Evolutionary conservation across 495 filamentous ascomycete species (phyloP), one percentile per base, ranked within the genome.

Genomic region (Penicillium cosmopolitanum): DNA sequence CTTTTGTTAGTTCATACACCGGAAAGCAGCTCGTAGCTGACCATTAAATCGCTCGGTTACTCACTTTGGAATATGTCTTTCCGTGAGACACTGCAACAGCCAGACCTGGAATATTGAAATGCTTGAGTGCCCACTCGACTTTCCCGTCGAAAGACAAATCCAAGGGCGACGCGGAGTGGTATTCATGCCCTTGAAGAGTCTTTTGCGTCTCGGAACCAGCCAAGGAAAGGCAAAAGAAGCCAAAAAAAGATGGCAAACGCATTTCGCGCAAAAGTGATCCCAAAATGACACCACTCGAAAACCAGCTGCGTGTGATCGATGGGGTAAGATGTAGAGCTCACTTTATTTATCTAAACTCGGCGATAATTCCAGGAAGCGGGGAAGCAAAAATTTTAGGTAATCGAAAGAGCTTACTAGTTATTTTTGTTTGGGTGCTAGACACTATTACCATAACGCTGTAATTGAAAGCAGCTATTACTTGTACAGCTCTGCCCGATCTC

Each of bases 41-140:
- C 40, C 40, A n/a, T 43, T n/a, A 43, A 43, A 43, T 43, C 12
- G 40, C n/a, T 18, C 13, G 23, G 19, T 51, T 7, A 57, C 55
- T 18, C 18, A 57, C 55, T 51, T 57, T 57, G 5, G 19, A 40
- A 51, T 18, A 57, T 38, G 23, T 51, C 21, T 57, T 21, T 23
- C 34, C 55, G 5, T 42, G 33, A 51, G 18, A 13, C 18, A 57
- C 55, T 51, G 47, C 55, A 25, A 57, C 55, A 19, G 55, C 55
- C 19, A 57, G 33, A 51, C 55, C 55, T 16, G 55, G 55, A 18
- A 57, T 57, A 0, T 42, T 43, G 34, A 57, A 57, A 51, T 57
- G 55, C 18, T 57, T 21, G 15, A 23, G 55, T 5, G 46, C 55
- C 55, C 55, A 57, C 11, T 57, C 19, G 18, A 57, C 55, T 38